These are phyloP conservation scores for Ulvella scutata DNA, from an alignment of 139 green algal genomes.

Conservation along the genomic window DNA sequence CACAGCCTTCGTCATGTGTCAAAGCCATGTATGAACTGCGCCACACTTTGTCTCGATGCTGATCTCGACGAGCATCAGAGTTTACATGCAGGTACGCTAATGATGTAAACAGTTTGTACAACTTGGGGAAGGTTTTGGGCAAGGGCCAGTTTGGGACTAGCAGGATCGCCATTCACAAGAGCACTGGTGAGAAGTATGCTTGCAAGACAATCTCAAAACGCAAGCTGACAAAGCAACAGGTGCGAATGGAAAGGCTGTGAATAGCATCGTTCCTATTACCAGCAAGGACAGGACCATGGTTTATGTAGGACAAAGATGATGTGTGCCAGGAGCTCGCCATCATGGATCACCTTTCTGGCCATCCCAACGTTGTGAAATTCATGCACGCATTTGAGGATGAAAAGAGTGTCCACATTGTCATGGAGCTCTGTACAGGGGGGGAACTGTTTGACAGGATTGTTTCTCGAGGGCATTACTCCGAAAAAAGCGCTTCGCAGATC, in stretches of 20 bases:
- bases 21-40: no score
- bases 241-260: no score
- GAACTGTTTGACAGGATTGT: constrained; percentile 97
- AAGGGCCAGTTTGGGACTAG: constrained; percentile 54
- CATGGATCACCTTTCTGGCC: constrained; percentile 51
- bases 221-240: constrained; percentile 12
- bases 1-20: no score
- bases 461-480: constrained; percentile 58
- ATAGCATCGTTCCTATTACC: no score
- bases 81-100: neutral
- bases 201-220: constrained; percentile 78
- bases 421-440: constrained; percentile 84
- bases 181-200: constrained; percentile 39
- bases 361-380: constrained; percentile 55
- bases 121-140: constrained; percentile 35
- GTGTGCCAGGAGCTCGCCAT: constrained; percentile 62
- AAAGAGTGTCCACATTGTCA: constrained; percentile 69
- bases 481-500: constrained; percentile 65
- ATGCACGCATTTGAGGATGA: constrained; percentile 67
- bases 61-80: no score
- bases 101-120: constrained; percentile 26
- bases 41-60: no score
- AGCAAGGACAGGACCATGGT: constrained; percentile 64
- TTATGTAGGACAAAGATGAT: constrained; percentile 72
- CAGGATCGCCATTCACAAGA: constrained; percentile 33